phyloP scores from a whole-genome alignment of 768 basidiomycete genomes.

The Jaapia argillacea region DNA sequence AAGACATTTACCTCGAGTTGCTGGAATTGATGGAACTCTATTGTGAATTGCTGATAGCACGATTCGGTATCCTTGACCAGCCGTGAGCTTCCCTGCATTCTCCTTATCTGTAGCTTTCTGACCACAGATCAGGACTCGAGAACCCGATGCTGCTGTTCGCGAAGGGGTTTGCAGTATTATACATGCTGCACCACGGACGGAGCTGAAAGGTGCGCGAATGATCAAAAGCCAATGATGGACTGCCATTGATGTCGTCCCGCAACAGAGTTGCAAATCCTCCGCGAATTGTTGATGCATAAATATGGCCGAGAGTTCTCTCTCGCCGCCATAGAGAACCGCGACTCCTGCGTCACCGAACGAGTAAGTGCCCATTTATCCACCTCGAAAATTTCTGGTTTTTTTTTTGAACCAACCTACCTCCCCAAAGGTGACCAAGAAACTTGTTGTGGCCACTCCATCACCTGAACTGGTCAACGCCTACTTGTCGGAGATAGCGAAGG shows the following conservation, averaged over 20 bases:
- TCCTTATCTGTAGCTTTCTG: background rate
- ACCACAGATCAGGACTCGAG: constrained; percentile 41
- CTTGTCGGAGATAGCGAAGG: constrained; percentile 80
- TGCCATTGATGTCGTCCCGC: background rate
- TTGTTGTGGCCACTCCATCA: constrained; percentile 60
- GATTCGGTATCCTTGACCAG: constrained; percentile 87
- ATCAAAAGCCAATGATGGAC: background rate
- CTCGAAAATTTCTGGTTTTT: constrained; percentile 1
- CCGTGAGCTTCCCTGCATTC: constrained; percentile 38
- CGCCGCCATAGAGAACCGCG: constrained; percentile 79
- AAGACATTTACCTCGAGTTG: constrained; percentile 79
- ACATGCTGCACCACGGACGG: constrained; percentile 85
- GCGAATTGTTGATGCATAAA: constrained; percentile 94
- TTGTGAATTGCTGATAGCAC: constrained; percentile 85
- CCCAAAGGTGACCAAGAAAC: constrained; percentile 64
- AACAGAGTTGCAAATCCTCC: constrained; percentile 77
- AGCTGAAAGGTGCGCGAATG: constrained; percentile 59
- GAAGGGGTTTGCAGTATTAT: constrained; percentile 89
- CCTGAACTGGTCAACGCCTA: constrained; percentile 78
- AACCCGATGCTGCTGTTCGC: constrained; percentile 77
- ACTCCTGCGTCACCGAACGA: constrained; percentile 73
- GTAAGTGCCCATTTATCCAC: constrained; percentile 31
- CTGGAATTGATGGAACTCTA: constrained; percentile 91
- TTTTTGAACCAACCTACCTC: constrained; percentile 4
- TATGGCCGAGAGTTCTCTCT: constrained; percentile 86